Base-by-base conservation (phyloP, 2,329 filamentous ascomycete genomes). In the Cadophora sp. region DNA sequence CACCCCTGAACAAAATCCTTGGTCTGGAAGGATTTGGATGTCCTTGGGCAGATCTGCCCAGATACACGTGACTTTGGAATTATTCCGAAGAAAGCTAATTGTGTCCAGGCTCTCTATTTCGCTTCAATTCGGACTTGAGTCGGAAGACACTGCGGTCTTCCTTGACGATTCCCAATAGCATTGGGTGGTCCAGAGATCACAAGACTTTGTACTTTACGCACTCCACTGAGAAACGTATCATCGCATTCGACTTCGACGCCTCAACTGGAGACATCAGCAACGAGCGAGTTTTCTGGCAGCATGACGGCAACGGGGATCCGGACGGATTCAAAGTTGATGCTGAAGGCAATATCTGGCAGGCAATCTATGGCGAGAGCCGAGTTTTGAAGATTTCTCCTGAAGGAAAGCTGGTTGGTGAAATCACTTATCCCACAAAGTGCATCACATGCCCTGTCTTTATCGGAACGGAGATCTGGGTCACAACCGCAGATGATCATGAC, bases 311-410 rank as follows among this genome's bases (percentile, higher is more conserved):
- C 30, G 89, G 90, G 58, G 87, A 88, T 69, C 93, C 93, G 0
- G 94, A 97, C 79, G 94, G 94, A 1, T 94, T 95, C 80, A 89
- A 90, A 69, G 86, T 96, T 74, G 94, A 97, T 76, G 86, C 85
- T 51, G 88, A 96, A 64, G 94, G 93, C n/a, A 90, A 91, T 80
- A 84, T 97, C 74, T 97, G 95, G 94, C 89, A 91, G 68, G 92
- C 93, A 8, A 83, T 96, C n/a, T 96, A 93, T 76, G 93, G 93
- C 63, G 91, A 91, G 69, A 83, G 86, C 67, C 86, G 88, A 68
- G 92, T 97, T 27, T 81, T 97, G 71, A 88, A 91, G 77, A 90
- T 97, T 75, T 72, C 65, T 4, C 87, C 85, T 58, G 79, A 85
- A 60, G 93, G 93, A 2, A 81, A 89, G 74, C 80, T 97, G 36